These are phyloP conservation scores for Clarireedia homoeocarpa DNA, from an alignment of 2,329 filamentous ascomycete species.

Conservation along the genomic window DNA sequence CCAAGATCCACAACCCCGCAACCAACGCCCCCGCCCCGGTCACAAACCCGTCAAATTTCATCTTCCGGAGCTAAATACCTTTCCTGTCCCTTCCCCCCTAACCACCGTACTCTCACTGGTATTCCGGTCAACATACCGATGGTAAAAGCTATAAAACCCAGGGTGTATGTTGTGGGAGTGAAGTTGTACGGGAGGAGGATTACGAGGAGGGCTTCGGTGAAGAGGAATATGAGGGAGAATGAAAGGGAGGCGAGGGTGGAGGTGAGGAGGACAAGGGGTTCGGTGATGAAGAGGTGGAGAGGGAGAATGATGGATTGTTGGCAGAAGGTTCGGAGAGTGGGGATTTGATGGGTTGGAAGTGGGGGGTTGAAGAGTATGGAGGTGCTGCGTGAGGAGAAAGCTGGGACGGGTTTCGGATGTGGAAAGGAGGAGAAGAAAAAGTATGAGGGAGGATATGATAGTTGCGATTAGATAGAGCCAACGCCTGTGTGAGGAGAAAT, in stretches of 20 bases:
- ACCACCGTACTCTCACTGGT: constrained; percentile 33
- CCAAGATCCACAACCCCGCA: constrained; percentile 38
- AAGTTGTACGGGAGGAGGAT: constrained; percentile 35
- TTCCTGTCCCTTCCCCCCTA: constrained; percentile 15
- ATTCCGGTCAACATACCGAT: constrained; percentile 36
- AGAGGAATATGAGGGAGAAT: constrained; percentile 41
- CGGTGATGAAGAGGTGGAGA: constrained; percentile 35
- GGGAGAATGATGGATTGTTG: constrained; percentile 35
- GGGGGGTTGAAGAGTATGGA: constrained; percentile 19
- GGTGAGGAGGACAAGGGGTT: constrained; percentile 38
- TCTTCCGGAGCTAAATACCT: constrained; percentile 33
- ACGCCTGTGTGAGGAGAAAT: constrained; percentile 26
- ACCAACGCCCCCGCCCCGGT: constrained; percentile 37
- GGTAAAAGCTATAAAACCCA: constrained; percentile 35
- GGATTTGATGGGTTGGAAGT: constrained; percentile 33
- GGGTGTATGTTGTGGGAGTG: constrained; percentile 28
- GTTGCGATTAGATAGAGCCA: constrained; percentile 38
- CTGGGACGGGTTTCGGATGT: constrained; percentile 39
- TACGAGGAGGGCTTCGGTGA: constrained; percentile 35
- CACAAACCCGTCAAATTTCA: constrained; percentile 39
- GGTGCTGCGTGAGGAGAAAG: constrained; percentile 32
- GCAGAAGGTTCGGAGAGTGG: constrained; percentile 32
- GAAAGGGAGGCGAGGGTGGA: constrained; percentile 36
- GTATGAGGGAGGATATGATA: constrained; percentile 31
- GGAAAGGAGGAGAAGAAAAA: constrained; percentile 30